Conservation (phyloP, 169 alveolate species). For the Eimeria necatrix region DNA sequence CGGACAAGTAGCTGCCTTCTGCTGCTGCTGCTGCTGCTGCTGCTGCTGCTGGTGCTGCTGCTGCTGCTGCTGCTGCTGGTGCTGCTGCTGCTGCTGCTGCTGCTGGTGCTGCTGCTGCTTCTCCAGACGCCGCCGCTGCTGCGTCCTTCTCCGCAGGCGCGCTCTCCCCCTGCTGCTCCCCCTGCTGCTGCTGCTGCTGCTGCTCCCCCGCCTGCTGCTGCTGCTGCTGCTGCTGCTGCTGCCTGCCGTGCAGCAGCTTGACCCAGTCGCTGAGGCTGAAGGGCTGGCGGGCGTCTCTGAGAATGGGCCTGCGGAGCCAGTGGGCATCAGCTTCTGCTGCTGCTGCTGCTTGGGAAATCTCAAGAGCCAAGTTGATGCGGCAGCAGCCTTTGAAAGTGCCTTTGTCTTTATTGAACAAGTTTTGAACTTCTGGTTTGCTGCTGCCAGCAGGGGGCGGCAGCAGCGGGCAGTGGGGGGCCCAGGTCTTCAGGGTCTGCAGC, state of each 20-base stretch:
- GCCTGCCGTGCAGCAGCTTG: slow-evolving; percentile 20
- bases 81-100: neutral
- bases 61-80: neutral
- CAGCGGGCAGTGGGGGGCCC: neutral
- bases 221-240: neutral
- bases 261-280: slow-evolving; percentile 7
- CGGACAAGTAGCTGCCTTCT: slow-evolving; percentile 7
- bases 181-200: neutral
- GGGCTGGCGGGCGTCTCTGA: slow-evolving; percentile 25
- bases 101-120: neutral
- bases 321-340: slow-evolving; percentile 23
- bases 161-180: no score
- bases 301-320: slow-evolving; percentile 48
- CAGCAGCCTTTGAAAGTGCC: neutral
- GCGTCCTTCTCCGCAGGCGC: no score
- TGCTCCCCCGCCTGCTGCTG: slow-evolving; percentile 14
- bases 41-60: neutral
- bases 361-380: neutral
- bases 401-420: neutral
- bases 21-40: neutral
- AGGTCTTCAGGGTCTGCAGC: neutral
- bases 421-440: neutral
- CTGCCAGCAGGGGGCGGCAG: neutral
- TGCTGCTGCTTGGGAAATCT: neutral
- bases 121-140: no score